Base-by-base conservation (phyloP, 306 rosid genomes). In the Lathyrus oleraceus region DNA sequence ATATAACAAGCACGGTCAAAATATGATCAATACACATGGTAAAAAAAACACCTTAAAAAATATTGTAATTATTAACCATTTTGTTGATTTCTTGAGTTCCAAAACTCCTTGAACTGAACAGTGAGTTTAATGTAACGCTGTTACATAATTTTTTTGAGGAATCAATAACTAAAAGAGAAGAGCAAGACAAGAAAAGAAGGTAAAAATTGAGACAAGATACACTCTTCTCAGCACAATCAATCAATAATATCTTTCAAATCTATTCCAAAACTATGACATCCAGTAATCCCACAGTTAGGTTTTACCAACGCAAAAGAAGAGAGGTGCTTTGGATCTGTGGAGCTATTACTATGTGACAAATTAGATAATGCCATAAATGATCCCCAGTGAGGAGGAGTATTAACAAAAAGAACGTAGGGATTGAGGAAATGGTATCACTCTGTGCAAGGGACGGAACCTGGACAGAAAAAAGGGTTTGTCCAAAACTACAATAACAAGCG, bases 1-100 rank as follows among this genome's bases (percentile, higher is more conserved):
- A 78, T 32, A 81, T 23, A 56, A 56, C 73, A 63, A 21, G 12
- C 61, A 63, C 15, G 39, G 27, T 6, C 43, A 14, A 72, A 12
- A n/a, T 6, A 65, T 57, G 28, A 43, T 57, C 27, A 61, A 17
- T 1, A 47, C 21, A 49, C 39, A 43, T 10, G 42, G 70, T 7
- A 14, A 63, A 42, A 51, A 30, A 8, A 13, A 23, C 39, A 35
- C 39, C 39, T 35, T 0, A 7, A 10, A 49, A 19, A 17, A 47
- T n/a, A 49, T 15, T 58, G 61, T 15, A 15, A 59, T 13, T 13
- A 40, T 38, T 39, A 48, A 42, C 1, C 12, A 13, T 12, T 69
- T 62, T 35, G 51, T 35, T 23, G 68, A 47, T 65, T 36, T 39
- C 12, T 21, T 6, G 9, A 52, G 28, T 42, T 54, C 42, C 68